phyloP scores from a whole-genome alignment of 2,329 filamentous ascomycete species.

The Aspergillus glaucus region DNA sequence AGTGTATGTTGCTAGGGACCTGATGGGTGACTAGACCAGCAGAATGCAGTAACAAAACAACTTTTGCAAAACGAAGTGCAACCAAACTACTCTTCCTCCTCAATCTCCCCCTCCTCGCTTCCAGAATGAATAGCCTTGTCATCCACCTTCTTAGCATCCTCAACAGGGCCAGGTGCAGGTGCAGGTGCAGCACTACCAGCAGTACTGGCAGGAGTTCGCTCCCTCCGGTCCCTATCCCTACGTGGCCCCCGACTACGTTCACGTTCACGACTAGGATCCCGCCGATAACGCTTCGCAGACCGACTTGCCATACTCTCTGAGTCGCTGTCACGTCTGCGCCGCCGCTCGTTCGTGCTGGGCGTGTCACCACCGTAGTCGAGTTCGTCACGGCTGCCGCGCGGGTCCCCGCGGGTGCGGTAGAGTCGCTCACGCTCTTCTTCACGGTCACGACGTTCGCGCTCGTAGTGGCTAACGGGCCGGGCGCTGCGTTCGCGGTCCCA shows the following conservation, averaged over 20 bases:
- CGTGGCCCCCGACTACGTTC: slow-evolving; percentile 39
- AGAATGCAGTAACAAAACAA: too few relatives aligned
- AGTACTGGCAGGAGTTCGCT: slow-evolving; percentile 18
- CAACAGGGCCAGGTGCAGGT: slow-evolving; percentile 12
- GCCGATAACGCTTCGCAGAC: slow-evolving; percentile 54
- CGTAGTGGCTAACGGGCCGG: slow-evolving; percentile 50
- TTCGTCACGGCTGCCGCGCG: slow-evolving; percentile 74
- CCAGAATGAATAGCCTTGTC: slow-evolving; percentile 64
- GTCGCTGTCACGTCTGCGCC: slow-evolving; percentile 67
- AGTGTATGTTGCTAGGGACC: too few relatives aligned
- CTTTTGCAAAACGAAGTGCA: neutral
- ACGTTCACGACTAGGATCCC: slow-evolving; percentile 32
- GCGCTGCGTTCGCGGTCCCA: slow-evolving; percentile 29
- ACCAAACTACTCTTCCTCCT: slow-evolving; percentile 53
- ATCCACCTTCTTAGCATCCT: slow-evolving; percentile 32
- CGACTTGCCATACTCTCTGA: slow-evolving; percentile 55
- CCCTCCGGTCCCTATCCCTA: slow-evolving; percentile 50
- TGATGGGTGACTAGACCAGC: too few relatives aligned
- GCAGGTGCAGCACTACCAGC: neutral
- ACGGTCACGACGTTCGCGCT: slow-evolving; percentile 77
- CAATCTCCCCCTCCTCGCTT: slow-evolving; percentile 96
- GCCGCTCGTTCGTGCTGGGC: slow-evolving; percentile 61
- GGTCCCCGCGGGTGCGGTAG: slow-evolving; percentile 75
- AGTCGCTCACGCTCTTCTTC: slow-evolving; percentile 85
- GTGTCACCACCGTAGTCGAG: slow-evolving; percentile 79